These are phyloP conservation scores for Penicillium steckii DNA, from an alignment of 495 filamentous ascomycete genomes.

Conservation along the genomic window DNA sequence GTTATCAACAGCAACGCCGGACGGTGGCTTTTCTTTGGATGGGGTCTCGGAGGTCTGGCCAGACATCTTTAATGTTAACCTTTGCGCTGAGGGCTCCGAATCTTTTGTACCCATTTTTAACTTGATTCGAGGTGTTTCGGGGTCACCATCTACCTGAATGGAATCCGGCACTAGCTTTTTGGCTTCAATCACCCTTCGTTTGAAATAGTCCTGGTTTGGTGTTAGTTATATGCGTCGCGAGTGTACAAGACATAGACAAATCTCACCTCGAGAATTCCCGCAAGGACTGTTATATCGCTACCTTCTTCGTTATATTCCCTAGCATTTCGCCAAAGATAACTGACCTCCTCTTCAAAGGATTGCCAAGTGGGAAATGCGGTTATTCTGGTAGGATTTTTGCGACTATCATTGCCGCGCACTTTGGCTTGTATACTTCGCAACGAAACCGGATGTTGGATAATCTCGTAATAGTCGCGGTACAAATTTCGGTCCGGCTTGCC, in stretches of 20 bases:
- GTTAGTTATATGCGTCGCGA: too few relatives aligned
- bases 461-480: slow-evolving; percentile 66
- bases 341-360: slow-evolving; percentile 73
- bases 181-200: slow-evolving; percentile 62
- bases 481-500: slow-evolving; percentile 32
- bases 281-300: slow-evolving; percentile 71
- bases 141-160: slow-evolving; percentile 58
- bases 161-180: slow-evolving; percentile 64
- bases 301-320: slow-evolving; percentile 85
- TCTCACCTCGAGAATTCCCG: slow-evolving; percentile 71
- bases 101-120: slow-evolving; percentile 63
- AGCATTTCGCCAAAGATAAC: slow-evolving; percentile 82
- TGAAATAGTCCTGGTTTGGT: slow-evolving; percentile 56
- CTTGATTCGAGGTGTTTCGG: slow-evolving; percentile 50
- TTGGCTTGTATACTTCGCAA: slow-evolving; percentile 68
- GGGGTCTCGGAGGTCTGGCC: slow-evolving; percentile 31
- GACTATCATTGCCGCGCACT: slow-evolving; percentile 65
- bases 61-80: slow-evolving; percentile 41
- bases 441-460: slow-evolving; percentile 72
- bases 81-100: slow-evolving; percentile 49
- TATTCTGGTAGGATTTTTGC: slow-evolving; percentile 59
- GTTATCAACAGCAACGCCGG: slow-evolving; percentile 49
- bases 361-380: slow-evolving; percentile 77
- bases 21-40: slow-evolving; percentile 28
- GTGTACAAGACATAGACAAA: background rate